Conservation (phyloP, 192 early-diverging fungal genomes). For the Backusella psychrophila region DNA sequence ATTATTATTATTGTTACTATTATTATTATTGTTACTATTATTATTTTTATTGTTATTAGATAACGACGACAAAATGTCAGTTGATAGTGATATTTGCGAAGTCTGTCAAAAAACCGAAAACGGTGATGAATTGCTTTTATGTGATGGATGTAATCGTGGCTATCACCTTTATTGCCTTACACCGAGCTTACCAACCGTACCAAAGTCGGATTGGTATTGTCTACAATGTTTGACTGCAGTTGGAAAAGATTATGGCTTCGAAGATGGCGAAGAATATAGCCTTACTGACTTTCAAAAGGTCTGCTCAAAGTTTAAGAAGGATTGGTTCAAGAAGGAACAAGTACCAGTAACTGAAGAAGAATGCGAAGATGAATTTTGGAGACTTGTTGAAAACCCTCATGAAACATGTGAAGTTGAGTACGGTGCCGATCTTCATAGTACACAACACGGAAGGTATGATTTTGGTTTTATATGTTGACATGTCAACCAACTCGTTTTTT, state of each 20-base stretch:
- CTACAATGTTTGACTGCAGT: slow-evolving; percentile 70
- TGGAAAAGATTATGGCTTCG: slow-evolving; percentile 92
- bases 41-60: background rate
- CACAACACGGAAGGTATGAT: slow-evolving; percentile 79
- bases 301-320: slow-evolving; percentile 79
- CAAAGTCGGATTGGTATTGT: slow-evolving; percentile 86
- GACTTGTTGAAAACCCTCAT: slow-evolving; percentile 81
- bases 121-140: slow-evolving; percentile 72
- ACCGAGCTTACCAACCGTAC: slow-evolving; percentile 59
- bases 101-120: slow-evolving; percentile 40
- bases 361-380: slow-evolving; percentile 92
- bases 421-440: slow-evolving; percentile 92
- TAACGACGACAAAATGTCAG: background rate
- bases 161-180: slow-evolving; percentile 82
- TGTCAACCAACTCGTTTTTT: slow-evolving; percentile 2
- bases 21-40: slow-evolving; percentile 8
- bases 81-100: slow-evolving; percentile 40
- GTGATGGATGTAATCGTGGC: slow-evolving; percentile 84
- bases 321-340: slow-evolving; percentile 57
- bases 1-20: background rate
- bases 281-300: slow-evolving; percentile 77
- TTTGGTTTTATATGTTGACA: background rate
- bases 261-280: slow-evolving; percentile 80
- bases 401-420: slow-evolving; percentile 94
- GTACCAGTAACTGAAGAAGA: slow-evolving; percentile 65